Evolutionary conservation across 2,329 filamentous ascomycete species (phyloP).

Genomic region (Pestalotiopsis sp.): DNA sequence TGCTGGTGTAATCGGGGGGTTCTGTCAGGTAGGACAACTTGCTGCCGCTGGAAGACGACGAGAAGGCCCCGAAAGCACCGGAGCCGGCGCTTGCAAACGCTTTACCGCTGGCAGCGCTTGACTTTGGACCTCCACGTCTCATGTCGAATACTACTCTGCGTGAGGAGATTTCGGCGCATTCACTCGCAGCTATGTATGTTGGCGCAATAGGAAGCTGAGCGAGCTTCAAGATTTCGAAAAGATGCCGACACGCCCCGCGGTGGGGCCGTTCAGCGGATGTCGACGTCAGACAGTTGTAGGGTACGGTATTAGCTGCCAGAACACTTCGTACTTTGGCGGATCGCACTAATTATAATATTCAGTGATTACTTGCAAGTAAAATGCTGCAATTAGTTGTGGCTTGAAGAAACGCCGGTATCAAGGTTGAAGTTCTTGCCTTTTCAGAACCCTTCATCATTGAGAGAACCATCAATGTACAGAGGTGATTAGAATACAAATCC

Average conservation of each 20-base stretch:
- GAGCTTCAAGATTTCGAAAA: conserved; percentile 2
- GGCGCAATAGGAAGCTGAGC: background rate
- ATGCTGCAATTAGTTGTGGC: too few species aligned
- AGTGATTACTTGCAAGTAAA: background rate
- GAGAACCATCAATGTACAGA: too few species aligned
- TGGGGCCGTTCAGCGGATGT: background rate
- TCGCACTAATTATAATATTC: background rate
- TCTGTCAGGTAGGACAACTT: conserved; percentile 85
- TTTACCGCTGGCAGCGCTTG: conserved; percentile 31
- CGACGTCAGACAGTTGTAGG: background rate
- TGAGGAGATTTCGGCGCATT: background rate
- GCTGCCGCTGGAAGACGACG: conserved; percentile 43
- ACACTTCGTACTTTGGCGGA: too few species aligned
- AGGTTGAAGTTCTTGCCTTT: too few species aligned
- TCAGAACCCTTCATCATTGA: too few species aligned
- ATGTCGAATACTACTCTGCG: conserved; percentile 19
- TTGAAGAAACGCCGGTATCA: too few species aligned
- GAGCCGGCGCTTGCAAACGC: conserved; percentile 24
- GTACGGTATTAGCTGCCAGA: background rate
- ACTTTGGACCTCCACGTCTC: conserved; percentile 33
- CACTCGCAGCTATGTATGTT: background rate
- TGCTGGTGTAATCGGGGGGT: conserved; percentile 75
- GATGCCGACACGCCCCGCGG: background rate
- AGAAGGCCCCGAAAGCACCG: conserved; percentile 44
- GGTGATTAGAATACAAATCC: too few species aligned